Conservation (phyloP, 768 basidiomycete species). For the Tulasnella sp. region DNA sequence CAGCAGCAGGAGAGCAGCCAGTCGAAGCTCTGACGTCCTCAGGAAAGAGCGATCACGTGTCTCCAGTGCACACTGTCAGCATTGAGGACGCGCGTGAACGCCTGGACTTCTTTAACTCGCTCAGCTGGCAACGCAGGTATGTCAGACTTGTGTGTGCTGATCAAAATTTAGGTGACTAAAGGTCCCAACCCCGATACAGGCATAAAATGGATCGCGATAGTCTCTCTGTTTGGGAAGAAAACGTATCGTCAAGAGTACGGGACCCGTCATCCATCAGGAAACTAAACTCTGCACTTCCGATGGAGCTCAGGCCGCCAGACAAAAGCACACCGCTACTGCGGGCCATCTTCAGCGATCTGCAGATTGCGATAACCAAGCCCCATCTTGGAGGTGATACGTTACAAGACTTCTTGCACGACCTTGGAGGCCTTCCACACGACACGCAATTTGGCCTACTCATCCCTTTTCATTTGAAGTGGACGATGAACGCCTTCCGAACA, state of each 20-base stretch:
- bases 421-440: conserved; percentile 60
- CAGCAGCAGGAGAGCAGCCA: conserved; percentile 24
- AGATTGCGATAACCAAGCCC: conserved; percentile 44
- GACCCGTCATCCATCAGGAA: not conserved
- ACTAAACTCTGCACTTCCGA: conserved; percentile 23
- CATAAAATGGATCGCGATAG: conserved; percentile 7
- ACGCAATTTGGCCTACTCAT: conserved; percentile 69
- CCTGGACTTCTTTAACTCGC: conserved; percentile 55
- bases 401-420: conserved; percentile 50
- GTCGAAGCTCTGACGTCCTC: conserved; percentile 21
- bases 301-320: conserved; percentile 26
- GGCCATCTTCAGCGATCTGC: conserved; percentile 45
- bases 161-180: not conserved
- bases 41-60: conserved; percentile 6
- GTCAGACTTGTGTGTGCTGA: not conserved
- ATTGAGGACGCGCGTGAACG: conserved; percentile 60
- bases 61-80: conserved; percentile 50
- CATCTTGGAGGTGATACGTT: conserved; percentile 46
- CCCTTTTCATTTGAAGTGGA: conserved; percentile 67
- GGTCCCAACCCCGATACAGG: not conserved
- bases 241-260: conserved; percentile 1
- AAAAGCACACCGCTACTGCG: conserved; percentile 60
- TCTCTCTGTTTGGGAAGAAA: conserved; percentile 15
- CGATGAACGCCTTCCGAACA: conserved; percentile 46
- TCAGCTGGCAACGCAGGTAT: conserved; percentile 47